Evolutionary conservation across 179 eudicot genomes (phyloP), one percentile per base, ranked within the genome.

Genomic region (Gypsophila paniculata): DNA sequence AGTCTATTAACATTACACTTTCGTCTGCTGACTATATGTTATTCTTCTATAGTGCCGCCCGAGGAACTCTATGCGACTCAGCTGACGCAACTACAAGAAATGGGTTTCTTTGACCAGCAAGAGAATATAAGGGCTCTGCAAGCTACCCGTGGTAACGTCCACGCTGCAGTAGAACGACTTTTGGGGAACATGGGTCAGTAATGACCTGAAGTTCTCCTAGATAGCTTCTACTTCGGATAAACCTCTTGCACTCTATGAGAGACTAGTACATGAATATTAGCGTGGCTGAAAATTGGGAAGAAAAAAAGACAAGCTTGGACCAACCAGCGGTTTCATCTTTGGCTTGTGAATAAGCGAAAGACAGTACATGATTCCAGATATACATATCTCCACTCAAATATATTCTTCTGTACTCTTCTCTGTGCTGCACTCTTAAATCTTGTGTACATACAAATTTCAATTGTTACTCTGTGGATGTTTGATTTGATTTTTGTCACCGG

Each of bases 11-110:
- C 54, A 63, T 51, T 32, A 25, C 38, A 21, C 51, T 8, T 53
- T 11, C 26, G 8, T 17, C 44, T 32, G 22, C 75, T 70, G 18
- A 59, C 67, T 36, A 29, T 1, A 2, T 38, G 11, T 23, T 60
- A 4, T 61, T 57, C 25, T 11, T 46, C 8, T 77, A 63, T 65
- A 90, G 99, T 89, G 73, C 96, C 99, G 21, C 99, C 99, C 0
- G 99, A 95, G 75, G 96, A 95, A 78, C 96, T 87, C 15, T 95
- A 92, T 81, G 96, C 96, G 14, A 87, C 89, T 60, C 99, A 95
- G 72, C 86, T 95, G 3, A 77, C 91, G 7, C 99, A 91, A 79
- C 92, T 94, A 44, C 99, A 89, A 79, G 99, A 94, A 76, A 91
- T 91, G 99, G 99, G 99, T 13, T 94, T 94, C 81, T 85, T 85